Conservation (phyloP, 1,284 basidiomycete species). For the Marasmius oreades region DNA sequence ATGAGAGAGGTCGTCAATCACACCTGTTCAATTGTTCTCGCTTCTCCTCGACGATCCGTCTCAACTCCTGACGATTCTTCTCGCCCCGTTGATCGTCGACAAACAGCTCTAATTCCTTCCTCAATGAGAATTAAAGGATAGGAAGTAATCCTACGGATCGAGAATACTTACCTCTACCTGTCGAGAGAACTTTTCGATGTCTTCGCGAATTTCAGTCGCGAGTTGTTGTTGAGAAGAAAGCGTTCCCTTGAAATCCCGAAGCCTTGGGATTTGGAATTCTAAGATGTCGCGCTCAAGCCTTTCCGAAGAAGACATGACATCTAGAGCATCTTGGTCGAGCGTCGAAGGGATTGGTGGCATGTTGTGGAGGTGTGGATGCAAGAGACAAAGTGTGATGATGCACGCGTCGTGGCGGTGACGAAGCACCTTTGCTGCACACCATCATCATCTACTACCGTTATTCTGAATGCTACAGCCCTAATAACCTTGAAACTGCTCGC, state of each 20-base stretch:
- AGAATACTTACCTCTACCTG: conserved; percentile 67
- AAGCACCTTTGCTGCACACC: too few species aligned
- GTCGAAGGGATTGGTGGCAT: conserved; percentile 64
- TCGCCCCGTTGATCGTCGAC: conserved; percentile 66
- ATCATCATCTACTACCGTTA: too few species aligned
- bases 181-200: conserved; percentile 58
- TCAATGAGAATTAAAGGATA: conserved; percentile 12
- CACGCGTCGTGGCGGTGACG: too few species aligned
- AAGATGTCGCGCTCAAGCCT: conserved; percentile 62
- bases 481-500: too few species aligned
- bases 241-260: conserved; percentile 64
- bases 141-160: too few species aligned
- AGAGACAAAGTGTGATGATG: too few species aligned
- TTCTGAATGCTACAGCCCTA: too few species aligned
- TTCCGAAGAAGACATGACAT: conserved; percentile 48
- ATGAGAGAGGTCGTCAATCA: conserved; percentile 35
- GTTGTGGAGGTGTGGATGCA: not conserved
- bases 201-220: conserved; percentile 71
- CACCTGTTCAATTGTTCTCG: conserved; percentile 47
- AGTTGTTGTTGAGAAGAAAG: conserved; percentile 67
- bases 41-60: conserved; percentile 47
- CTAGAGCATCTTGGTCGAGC: conserved; percentile 46
- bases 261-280: conserved; percentile 71
- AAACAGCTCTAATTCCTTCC: conserved; percentile 59
- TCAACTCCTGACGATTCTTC: conserved; percentile 48